A percentile compares a stretch with the other conserved stretches of the same genome.
phyloP scores from a whole-genome alignment of 805 yeast species.

The Candida arabinofermentans region DNA sequence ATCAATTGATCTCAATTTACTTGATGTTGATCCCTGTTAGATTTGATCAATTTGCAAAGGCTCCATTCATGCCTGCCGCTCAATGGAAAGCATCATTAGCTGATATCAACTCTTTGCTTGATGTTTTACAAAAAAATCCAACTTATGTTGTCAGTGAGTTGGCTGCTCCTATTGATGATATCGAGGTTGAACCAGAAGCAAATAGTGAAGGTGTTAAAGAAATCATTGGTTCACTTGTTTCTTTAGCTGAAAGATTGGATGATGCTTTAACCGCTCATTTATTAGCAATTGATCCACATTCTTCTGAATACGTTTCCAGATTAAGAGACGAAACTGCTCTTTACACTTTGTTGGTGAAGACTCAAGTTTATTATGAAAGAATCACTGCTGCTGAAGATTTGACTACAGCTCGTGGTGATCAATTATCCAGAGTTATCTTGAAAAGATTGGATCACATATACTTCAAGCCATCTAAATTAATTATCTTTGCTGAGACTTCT shows the following conservation, averaged over 20 bases:
- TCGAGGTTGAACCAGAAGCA: slow-evolving; percentile 66
- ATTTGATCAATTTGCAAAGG: slow-evolving; percentile 71
- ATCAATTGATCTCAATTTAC: slow-evolving; percentile 74
- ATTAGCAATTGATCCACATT: slow-evolving; percentile 89
- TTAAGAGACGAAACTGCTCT: slow-evolving; percentile 80
- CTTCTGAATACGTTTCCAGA: slow-evolving; percentile 88
- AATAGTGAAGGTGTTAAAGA: slow-evolving; percentile 64
- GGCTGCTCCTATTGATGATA: slow-evolving; percentile 67
- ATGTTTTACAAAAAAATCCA: slow-evolving; percentile 60
- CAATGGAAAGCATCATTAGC: slow-evolving; percentile 72
- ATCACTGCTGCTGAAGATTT: slow-evolving; percentile 43
- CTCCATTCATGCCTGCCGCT: slow-evolving; percentile 68
- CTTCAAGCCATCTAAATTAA: slow-evolving; percentile 81
- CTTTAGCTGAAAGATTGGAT: slow-evolving; percentile 88
- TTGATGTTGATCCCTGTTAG: slow-evolving; percentile 83
- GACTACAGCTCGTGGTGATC: slow-evolving; percentile 46
- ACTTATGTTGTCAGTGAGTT: slow-evolving; percentile 71
- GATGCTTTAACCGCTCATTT: slow-evolving; percentile 89
- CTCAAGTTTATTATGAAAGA: slow-evolving; percentile 80
- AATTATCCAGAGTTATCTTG: slow-evolving; percentile 67
- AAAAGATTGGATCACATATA: slow-evolving; percentile 91
- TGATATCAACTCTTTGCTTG: slow-evolving; percentile 61
- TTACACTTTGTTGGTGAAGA: slow-evolving; percentile 73
- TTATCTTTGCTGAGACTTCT: slow-evolving; percentile 59
- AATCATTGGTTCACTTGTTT: slow-evolving; percentile 78